These are phyloP conservation scores for Sugiyamaella paludigena DNA, from an alignment of 1,139 yeast genomes.

Conservation along the genomic window DNA sequence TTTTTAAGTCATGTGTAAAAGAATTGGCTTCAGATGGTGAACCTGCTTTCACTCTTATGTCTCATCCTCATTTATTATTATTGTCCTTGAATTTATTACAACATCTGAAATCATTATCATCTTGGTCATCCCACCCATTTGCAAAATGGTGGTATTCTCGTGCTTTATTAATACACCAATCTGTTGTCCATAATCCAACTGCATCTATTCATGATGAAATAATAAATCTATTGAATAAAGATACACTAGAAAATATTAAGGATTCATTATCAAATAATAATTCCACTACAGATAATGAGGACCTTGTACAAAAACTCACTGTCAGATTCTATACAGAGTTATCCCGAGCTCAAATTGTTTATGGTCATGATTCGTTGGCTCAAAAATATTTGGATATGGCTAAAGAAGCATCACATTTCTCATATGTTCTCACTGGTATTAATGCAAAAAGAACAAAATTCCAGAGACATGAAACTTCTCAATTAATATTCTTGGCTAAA, in stretches of 20 bases:
- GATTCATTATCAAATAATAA: neutral
- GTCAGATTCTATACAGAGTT: conserved; percentile 56
- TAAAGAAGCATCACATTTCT: conserved; percentile 54
- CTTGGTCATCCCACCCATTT: conserved; percentile 17
- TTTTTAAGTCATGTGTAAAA: conserved; percentile 4
- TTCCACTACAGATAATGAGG: neutral
- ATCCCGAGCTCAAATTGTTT: conserved; percentile 53
- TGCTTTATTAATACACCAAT: conserved; percentile 37
- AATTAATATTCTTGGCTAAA: conserved; percentile 76
- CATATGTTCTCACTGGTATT: conserved; percentile 76
- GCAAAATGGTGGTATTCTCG: conserved; percentile 38
- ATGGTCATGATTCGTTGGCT: conserved; percentile 60
- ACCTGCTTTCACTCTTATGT: conserved; percentile 35
- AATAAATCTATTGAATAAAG: conserved; percentile 26
- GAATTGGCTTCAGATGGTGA: conserved; percentile 34
- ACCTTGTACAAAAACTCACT: conserved; percentile 16
- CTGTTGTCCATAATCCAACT: conserved; percentile 33
- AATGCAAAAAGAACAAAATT: conserved; percentile 84
- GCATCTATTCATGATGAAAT: conserved; percentile 34
- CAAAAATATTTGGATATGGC: conserved; percentile 53
- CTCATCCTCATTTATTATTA: conserved; percentile 34
- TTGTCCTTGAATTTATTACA: conserved; percentile 29
- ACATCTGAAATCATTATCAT: conserved; percentile 8
- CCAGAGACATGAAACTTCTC: conserved; percentile 68
- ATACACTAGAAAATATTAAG: conserved; percentile 21